These are phyloP conservation scores for Prototheca stagnorum DNA, from an alignment of 163 green algal species.

Conservation along the genomic window DNA sequence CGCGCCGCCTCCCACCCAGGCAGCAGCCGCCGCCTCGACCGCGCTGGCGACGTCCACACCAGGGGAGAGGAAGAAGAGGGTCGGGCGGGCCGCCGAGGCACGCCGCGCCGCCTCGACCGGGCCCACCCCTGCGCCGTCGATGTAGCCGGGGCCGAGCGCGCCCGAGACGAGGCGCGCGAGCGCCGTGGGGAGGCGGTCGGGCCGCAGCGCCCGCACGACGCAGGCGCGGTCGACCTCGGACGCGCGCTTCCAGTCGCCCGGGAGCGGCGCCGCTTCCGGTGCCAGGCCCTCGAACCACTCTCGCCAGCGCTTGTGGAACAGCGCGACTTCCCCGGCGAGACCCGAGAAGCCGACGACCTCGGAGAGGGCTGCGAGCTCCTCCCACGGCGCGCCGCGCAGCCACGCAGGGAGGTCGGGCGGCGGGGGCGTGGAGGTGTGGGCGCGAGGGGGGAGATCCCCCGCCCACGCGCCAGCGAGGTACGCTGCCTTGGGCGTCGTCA, in stretches of 20 bases:
- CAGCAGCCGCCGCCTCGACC: constrained; percentile 43
- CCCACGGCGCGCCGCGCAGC: constrained; percentile 56
- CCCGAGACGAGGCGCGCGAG: constrained; percentile 61
- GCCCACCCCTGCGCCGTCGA: constrained; percentile 54
- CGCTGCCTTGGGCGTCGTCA: constrained; percentile 57
- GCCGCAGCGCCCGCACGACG: constrained; percentile 63
- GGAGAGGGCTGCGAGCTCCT: constrained; percentile 31
- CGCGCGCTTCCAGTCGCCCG: constrained; percentile 85
- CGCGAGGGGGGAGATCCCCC: not conserved
- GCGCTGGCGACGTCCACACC: constrained; percentile 67
- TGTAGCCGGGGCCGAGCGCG: constrained; percentile 48
- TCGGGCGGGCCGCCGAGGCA: constrained; percentile 42
- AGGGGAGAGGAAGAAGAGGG: constrained; percentile 80
- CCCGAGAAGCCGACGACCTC: constrained; percentile 61
- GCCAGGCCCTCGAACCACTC: constrained; percentile 79
- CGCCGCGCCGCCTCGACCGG: constrained; percentile 43
- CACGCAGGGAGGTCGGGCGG: constrained; percentile 61
- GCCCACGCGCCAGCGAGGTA: constrained; percentile 29
- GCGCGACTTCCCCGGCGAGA: constrained; percentile 71
- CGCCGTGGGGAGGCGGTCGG: constrained; percentile 67
- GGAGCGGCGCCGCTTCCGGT: constrained; percentile 76
- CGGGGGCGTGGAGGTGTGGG: not conserved
- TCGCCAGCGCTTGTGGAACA: constrained; percentile 66
- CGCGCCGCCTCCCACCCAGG: no score
- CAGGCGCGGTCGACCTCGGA: constrained; percentile 68